Percentiles rank a stretch among this genome's conserved stretches.
Conservation (phyloP, 305 asterid genomes). For the Fraxinus greggii region DNA sequence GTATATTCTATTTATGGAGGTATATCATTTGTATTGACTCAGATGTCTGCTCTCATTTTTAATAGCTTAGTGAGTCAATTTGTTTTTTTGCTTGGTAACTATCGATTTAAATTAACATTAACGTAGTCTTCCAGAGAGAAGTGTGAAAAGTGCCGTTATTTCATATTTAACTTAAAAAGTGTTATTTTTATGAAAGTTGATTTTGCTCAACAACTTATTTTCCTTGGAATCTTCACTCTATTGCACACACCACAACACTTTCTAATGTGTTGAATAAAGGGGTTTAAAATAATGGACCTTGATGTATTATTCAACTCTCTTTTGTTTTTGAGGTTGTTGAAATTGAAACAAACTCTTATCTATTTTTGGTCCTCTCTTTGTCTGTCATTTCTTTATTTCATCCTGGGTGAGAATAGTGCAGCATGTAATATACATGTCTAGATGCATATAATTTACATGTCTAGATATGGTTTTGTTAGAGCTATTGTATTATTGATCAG, state of each 20-base stretch:
- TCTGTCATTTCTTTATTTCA: not conserved
- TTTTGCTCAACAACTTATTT: not conserved
- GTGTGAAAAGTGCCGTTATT: not conserved
- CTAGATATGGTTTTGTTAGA: not conserved
- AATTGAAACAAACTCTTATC: not conserved
- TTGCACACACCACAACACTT: not conserved
- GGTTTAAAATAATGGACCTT: not conserved
- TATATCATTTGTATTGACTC: not conserved
- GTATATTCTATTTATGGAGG: not conserved
- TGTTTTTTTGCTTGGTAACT: not conserved
- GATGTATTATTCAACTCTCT: slow-evolving; percentile 4
- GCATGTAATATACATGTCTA: not conserved
- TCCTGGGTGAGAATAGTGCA: not conserved
- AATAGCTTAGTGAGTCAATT: not conserved
- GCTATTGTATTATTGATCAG: not conserved
- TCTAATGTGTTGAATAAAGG: not conserved
- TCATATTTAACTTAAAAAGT: not conserved
- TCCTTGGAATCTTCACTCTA: slow-evolving; percentile 1
- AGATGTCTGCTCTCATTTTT: not conserved
- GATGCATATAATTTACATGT: not conserved
- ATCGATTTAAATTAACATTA: not conserved
- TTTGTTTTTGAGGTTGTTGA: not conserved
- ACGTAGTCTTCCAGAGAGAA: not conserved
- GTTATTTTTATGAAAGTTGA: not conserved
- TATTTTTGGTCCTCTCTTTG: not conserved